Evolutionary conservation across 371 early-diverging fungal species (phyloP), one percentile per base, ranked within the genome.

Genomic region (Rhizopus stolonifer): DNA sequence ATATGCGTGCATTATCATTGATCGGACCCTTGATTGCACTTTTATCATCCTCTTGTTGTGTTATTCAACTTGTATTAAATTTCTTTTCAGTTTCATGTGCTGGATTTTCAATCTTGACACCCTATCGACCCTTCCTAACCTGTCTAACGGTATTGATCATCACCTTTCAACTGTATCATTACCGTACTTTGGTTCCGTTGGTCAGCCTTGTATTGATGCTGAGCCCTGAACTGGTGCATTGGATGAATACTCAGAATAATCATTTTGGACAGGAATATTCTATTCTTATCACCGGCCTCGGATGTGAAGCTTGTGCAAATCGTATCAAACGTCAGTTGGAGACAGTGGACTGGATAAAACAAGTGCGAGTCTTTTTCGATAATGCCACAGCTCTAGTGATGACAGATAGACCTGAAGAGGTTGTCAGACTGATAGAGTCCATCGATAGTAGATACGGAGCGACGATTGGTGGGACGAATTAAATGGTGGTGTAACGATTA

Each of bases 1-100:
- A 3, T 4, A 34, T 34, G 36, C 36, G 36, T 34, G 13, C n/a
- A 4, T 34, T 13, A 4, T n/a, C 14, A 8, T 4, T 34, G 9
- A 18, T 54, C 13, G 56, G 73, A 1, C 21, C 54, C 19, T 23
- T 68, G 15, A 56, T 67, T 26, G 79, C 79, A 0, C 60, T 81
- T 2, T 59, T 81, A 4, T 72, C 78, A 0, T 79, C 77, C 0
- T 75, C 74, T 4, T 83, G 84, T 56, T 83, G 84, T 42, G 46
- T 80, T 2, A 67, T 83, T 22, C 84, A 83, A 49, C 68, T 83
- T 13, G 33, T 71, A 0, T 69, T 82, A 18, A 81, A 84, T 57
- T 22, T 59, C 13, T 62, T 82, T 32, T 77, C 79, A 0, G 43
- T 79, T 38, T 79, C 79, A n/a, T 81, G 82, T 49, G 81, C 82